Evolutionary conservation across 768 basidiomycete genomes (phyloP), one percentile per base, ranked within the genome.

Genomic region (Russula ochroleuca): DNA sequence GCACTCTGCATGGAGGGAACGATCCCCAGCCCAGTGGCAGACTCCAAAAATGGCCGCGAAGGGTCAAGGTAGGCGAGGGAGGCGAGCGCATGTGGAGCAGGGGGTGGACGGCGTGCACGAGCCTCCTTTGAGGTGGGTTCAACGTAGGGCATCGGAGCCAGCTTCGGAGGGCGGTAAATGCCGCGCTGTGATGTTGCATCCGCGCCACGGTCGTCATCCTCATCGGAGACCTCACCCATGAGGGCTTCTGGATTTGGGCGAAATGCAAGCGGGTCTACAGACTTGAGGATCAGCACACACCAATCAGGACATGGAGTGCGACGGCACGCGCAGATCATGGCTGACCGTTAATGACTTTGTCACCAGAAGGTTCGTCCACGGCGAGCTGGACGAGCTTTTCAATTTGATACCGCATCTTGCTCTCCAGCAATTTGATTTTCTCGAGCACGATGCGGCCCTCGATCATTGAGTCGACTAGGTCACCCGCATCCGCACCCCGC

Each of bases 361-460:
- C 74, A 25, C 78, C 70, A 0, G 76, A 74, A 19, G 75, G 66
- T 2, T 80, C 76, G 68, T 90, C 86, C 61, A 87, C 84, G 1
- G 92, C 88, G 6, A 90, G 75, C 64, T 84, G 82, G 31, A 95
- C 83, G 19, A 99, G 83, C 73, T 98, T 98, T 68, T 98, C 94
- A 69, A 99, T 92, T 73, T 98, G 97, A 73, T 99, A 98, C 53
- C 83, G 85, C 82, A 99, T 89, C 71, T 90, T 86, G 58, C 80
- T 79, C 74, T 98, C 95, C 25, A 99, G 80, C 0, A 84, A 80
- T 63, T 88, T 87, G 53, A 89, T 80, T 76, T 97, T 98, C 72
- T 99, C 97, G 50, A 98, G 81, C 10, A 92, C 84, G 49, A 94
- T 78, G 14, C 94, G 84, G 21, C 82, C 81, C 71, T 96, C 85